These are phyloP conservation scores for Colletotrichum shisoi DNA, from an alignment of 2,329 filamentous ascomycete species.

Conservation along the genomic window DNA sequence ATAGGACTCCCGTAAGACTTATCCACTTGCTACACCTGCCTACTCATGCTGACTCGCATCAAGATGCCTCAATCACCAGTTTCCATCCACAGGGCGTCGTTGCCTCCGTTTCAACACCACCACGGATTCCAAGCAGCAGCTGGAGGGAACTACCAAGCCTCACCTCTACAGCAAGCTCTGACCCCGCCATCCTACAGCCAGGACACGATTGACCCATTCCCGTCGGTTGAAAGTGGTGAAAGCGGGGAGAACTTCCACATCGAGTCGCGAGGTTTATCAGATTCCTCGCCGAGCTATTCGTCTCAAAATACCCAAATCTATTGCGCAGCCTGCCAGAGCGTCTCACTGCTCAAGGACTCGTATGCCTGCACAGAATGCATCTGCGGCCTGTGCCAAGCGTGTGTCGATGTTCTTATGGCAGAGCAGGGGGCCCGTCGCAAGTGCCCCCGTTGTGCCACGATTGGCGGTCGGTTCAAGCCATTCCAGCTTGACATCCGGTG, in stretches of 20 bases:
- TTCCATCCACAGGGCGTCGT: constrained; percentile 67
- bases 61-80: constrained; percentile 72
- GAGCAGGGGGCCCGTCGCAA: constrained; percentile 79
- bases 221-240: constrained; percentile 83
- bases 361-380: constrained; percentile 97
- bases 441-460: constrained; percentile 80
- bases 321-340: constrained; percentile 83
- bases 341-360: constrained; percentile 80
- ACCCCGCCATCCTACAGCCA: constrained; percentile 79
- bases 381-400: constrained; percentile 87
- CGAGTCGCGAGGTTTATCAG: constrained; percentile 67
- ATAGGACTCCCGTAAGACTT: constrained; percentile 80
- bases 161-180: constrained; percentile 86
- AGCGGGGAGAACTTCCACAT: constrained; percentile 77
- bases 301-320: constrained; percentile 87
- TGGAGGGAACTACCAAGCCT: constrained; percentile 80
- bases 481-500: constrained; percentile 83
- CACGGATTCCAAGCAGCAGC: constrained; percentile 64
- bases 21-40: background rate
- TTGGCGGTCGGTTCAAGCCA: constrained; percentile 82
- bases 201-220: constrained; percentile 79
- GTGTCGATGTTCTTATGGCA: constrained; percentile 80
- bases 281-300: constrained; percentile 77
- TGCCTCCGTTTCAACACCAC: constrained; percentile 68
- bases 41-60: constrained; percentile 18